phyloP scores from a whole-genome alignment of 257 asterid genomes.

The Handroanthus guayacan region DNA sequence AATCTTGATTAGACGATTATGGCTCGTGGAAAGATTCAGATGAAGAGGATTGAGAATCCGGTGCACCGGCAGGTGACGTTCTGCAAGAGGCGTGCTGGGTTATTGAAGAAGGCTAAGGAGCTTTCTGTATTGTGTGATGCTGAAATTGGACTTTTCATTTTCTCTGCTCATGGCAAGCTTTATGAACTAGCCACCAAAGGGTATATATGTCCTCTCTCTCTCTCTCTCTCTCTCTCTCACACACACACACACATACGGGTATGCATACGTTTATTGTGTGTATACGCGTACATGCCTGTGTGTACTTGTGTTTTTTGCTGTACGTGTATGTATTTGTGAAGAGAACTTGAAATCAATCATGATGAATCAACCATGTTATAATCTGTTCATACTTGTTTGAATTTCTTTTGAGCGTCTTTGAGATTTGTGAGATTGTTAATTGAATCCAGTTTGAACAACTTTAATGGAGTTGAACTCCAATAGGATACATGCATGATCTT shows the following conservation, averaged over 20 bases:
- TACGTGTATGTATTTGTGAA: too few relatives aligned
- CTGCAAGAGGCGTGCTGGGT: conserved; percentile 96
- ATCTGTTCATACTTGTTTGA: neutral
- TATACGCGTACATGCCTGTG: too few relatives aligned
- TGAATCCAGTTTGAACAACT: too few relatives aligned
- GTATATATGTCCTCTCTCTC: conserved; percentile 30
- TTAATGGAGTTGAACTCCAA: too few relatives aligned
- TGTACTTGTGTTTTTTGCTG: too few relatives aligned
- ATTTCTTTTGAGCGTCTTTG: too few relatives aligned
- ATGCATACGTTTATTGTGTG: too few relatives aligned
- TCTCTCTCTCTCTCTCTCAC: conserved; percentile 7
- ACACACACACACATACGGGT: neutral
- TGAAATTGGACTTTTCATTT: conserved; percentile 82
- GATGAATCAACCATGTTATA: too few relatives aligned
- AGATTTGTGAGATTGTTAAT: too few relatives aligned
- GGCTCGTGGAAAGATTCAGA: conserved; percentile 98
- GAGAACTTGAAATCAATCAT: too few relatives aligned
- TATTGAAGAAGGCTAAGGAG: conserved; percentile 94
- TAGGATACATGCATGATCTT: too few relatives aligned
- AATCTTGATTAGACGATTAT: conserved; percentile 26
- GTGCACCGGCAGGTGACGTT: conserved; percentile 94
- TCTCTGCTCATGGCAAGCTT: conserved; percentile 90
- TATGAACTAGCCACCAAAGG: conserved; percentile 89
- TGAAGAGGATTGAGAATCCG: conserved; percentile 93
- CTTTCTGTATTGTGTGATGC: conserved; percentile 93